phyloP scores from a whole-genome alignment of 2,329 filamentous ascomycete genomes.

The Apiospora hydei region DNA sequence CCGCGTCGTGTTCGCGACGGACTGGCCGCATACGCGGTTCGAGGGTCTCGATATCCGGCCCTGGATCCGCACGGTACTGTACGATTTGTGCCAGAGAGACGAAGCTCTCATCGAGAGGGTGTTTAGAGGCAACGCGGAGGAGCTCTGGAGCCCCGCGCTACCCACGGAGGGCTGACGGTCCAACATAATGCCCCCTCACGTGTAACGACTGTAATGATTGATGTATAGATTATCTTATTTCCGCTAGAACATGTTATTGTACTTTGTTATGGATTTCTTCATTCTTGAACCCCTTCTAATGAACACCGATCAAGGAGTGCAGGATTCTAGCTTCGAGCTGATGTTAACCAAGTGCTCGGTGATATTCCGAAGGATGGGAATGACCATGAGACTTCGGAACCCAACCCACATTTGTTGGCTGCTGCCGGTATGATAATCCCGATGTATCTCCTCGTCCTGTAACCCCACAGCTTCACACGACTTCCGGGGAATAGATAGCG shows the following conservation, averaged over 20 bases:
- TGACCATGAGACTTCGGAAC: neutral
- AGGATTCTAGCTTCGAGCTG: neutral
- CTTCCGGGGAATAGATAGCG: neutral
- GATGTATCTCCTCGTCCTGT: neutral
- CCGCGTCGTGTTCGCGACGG: slow-evolving; percentile 64
- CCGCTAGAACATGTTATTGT: neutral
- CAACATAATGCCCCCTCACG: neutral
- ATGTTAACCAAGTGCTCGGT: neutral
- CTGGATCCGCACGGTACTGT: slow-evolving; percentile 60
- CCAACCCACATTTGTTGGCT: neutral
- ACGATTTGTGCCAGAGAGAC: slow-evolving; percentile 55
- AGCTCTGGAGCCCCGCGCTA: slow-evolving; percentile 46
- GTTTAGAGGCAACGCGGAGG: slow-evolving; percentile 63
- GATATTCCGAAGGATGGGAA: neutral
- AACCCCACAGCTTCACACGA: neutral
- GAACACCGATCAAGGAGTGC: neutral
- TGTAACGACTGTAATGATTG: neutral
- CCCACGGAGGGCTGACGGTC: neutral
- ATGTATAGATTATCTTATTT: neutral
- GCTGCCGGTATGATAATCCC: neutral
- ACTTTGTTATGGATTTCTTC: neutral
- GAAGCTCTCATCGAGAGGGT: slow-evolving; percentile 56
- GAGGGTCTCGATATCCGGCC: slow-evolving; percentile 62
- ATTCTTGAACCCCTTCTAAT: too few relatives aligned
- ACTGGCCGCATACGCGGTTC: slow-evolving; percentile 71